Evolutionary conservation across 345 rosid genomes (phyloP).

Genomic region (Iberis pinnata): DNA sequence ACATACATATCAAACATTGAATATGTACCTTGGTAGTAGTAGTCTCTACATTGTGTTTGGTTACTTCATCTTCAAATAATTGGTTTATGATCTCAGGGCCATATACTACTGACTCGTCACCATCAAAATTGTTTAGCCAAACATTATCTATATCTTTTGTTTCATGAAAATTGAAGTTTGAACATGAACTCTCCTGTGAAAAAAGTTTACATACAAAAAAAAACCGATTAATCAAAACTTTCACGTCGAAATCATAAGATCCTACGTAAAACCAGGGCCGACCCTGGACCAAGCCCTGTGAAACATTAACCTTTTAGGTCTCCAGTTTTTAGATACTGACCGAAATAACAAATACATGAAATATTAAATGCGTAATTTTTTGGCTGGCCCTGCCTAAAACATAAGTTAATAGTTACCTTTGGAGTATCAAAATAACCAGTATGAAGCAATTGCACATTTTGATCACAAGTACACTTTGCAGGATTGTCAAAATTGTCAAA

Average conservation of each 20-base stretch:
- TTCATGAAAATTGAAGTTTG: background rate
- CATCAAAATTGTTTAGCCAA: background rate
- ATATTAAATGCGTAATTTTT: no score
- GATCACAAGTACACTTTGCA: no score
- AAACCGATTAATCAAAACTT: background rate
- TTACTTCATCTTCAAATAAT: slow-evolving; percentile 5
- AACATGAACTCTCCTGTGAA: slow-evolving; percentile 20
- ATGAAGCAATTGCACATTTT: background rate
- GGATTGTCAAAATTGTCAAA: slow-evolving; percentile 2
- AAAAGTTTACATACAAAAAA: background rate
- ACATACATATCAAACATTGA: no score
- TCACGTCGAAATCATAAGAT: no score
- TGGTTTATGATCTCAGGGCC: background rate
- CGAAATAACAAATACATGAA: no score
- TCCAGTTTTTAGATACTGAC: no score
- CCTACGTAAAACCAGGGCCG: no score
- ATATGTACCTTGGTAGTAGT: no score
- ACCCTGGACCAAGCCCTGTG: no score
- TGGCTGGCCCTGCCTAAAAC: no score
- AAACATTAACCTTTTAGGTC: background rate
- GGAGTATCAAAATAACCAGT: slow-evolving; percentile 1
- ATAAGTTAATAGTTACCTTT: slow-evolving; percentile 3
- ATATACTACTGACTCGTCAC: no score
- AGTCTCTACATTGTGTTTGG: background rate
- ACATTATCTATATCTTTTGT: slow-evolving; percentile 16